phyloP scores from a whole-genome alignment of 495 filamentous ascomycete genomes.

The Hypomontagnella submonticulosa region DNA sequence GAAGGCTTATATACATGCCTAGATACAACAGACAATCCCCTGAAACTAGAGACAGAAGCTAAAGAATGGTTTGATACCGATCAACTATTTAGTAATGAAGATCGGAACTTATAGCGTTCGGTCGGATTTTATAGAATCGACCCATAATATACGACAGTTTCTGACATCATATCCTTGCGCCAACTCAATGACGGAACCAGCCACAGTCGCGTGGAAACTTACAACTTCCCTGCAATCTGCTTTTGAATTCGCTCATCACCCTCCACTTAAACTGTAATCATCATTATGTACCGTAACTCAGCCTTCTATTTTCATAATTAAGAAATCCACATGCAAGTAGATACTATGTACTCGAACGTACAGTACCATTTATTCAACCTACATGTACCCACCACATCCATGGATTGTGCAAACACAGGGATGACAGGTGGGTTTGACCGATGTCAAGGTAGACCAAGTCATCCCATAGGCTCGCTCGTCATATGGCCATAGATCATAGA shows the following conservation, averaged over 20 bases:
- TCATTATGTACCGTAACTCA: slow-evolving; percentile 13
- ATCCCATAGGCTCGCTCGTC: slow-evolving; percentile 16
- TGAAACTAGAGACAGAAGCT: slow-evolving; percentile 7
- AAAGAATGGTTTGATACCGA: slow-evolving; percentile 38
- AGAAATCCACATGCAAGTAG: slow-evolving; percentile 33
- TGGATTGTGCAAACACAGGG: slow-evolving; percentile 2
- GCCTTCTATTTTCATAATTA: slow-evolving; percentile 11
- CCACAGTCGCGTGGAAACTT: slow-evolving; percentile 20
- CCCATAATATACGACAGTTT: slow-evolving; percentile 19
- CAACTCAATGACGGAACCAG: slow-evolving; percentile 21
- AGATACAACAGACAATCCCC: too few relatives aligned
- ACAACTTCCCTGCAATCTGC: slow-evolving; percentile 25
- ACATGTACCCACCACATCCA: too few relatives aligned
- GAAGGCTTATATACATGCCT: too few relatives aligned
- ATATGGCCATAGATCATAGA: slow-evolving; percentile 10
- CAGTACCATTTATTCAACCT: background rate
- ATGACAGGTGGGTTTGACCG: background rate
- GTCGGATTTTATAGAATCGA: slow-evolving; percentile 1
- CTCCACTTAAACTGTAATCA: slow-evolving; percentile 19
- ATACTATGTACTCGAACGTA: slow-evolving; percentile 26
- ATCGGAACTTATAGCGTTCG: slow-evolving; percentile 17
- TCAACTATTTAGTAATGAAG: slow-evolving; percentile 38
- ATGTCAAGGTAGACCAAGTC: slow-evolving; percentile 12
- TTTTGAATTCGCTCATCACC: slow-evolving; percentile 15
- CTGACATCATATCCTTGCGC: slow-evolving; percentile 38